Base-by-base conservation (phyloP, 129 eudicot species). In the Solidago caesia region DNA sequence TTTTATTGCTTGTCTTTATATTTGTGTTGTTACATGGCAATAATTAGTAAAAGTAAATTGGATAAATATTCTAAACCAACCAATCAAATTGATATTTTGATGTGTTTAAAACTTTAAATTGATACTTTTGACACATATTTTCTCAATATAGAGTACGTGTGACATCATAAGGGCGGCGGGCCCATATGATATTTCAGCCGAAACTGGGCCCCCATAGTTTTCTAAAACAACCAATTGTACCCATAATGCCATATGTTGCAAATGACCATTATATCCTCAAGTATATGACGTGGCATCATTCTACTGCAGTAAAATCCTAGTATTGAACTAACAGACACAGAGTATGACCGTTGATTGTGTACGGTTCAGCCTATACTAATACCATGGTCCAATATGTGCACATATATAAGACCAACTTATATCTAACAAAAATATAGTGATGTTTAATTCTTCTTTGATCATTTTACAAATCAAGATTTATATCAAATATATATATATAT, bases 321-420 rank as follows among this genome's bases (percentile, higher is more conserved):
- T 68, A 41, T 60, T 9, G 16, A 61, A 49, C 68, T 44, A 79
- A 48, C 53, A 7, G n/a, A n/a, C n/a, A n/a, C 39, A 47, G 72
- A 43, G 72, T 49, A 13, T 62, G 52, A 79, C 67, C 73, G 21
- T 55, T 72, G 78, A 72, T 72, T 45, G 42, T 79, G 82, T 79
- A 79, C 80, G 67, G 75, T 55, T 33, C 63, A 83, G 62, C 79
- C 82, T 68, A 62, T 72, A 64, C 68, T 67, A 80, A 72, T 76
- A 76, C 80, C 77, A 74, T 76, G 80, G 77, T 76, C 80, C 76
- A 72, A 43, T 29, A 39, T 56, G 11, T 51, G 12, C 57, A 51
- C 6, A 60, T 79, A 79, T 71, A 64, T 64, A 75, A 65, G 13
- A 26, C 41, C 27, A 56, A 56, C 61, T 56, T 56, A 42, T 8